Evolutionary conservation across 345 rosid species (phyloP), one percentile per base, ranked within the genome.

Genomic region (Salix suchowensis): DNA sequence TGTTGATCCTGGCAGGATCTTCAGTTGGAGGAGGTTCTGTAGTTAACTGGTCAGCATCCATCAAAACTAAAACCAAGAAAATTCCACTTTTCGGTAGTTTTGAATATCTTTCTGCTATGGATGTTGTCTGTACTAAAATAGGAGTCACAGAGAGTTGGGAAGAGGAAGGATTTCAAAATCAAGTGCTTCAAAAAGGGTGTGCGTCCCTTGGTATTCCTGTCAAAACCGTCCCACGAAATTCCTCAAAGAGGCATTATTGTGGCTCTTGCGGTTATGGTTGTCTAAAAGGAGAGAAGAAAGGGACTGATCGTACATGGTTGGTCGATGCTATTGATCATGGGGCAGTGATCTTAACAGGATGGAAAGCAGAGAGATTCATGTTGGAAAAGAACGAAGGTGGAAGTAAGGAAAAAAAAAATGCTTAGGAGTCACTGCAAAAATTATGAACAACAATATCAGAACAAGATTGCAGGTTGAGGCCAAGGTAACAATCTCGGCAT

Each of bases 21-120:
- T 86, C 89, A 0, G 91, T 95, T 10, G 98, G 98, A 0, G 98
- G 98, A 14, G 98, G 97, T 14, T 91, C 98, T 1, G 92, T 92
- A 60, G 74, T 95, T 61, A 95, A 95, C 68, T 95, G 98, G 98
- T 95, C 98, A 4, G 98, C 94, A 0, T 88, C 90, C 75, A 88
- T 95, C 73, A 89, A 79, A 32, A 93, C 88, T 13, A 82, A 84
- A 54, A 85, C 82, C 61, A 80, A 83, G 10, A 86, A 83, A 76
- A 60, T 96, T 6, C 65, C 81, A 2, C 58, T 93, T 19, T 96
- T 84, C 46, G 83, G 82, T 0, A 79, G 90, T 36, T n/a, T 75
- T 21, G 91, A 90, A 44, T 96, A 89, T 50, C 36, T 32, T n/a
- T 76, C 83, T 1, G 97, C 98, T 7, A 89, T 90, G 97, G 91